Conservation (phyloP, 2,329 filamentous ascomycete genomes). For the Simplicillium aogashimaense region DNA sequence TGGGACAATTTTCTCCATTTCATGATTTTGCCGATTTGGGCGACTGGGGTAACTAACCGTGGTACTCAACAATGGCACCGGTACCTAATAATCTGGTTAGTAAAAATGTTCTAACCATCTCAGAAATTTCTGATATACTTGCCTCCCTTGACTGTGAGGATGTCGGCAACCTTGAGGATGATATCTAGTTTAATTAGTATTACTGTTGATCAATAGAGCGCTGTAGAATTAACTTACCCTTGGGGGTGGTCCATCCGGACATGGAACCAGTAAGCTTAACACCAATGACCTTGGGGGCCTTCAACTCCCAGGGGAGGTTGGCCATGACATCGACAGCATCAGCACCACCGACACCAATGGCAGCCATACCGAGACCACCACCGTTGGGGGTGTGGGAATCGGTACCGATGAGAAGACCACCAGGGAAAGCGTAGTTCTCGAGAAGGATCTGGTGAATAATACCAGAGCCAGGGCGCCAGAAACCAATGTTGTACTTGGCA, state of each 20-base stretch:
- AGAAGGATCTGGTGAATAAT: conserved; percentile 99
- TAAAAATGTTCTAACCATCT: too few relatives aligned
- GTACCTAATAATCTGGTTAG: too few relatives aligned
- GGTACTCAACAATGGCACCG: conserved; percentile 77
- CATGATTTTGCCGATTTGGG: too few relatives aligned
- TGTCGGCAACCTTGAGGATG: conserved; percentile 94
- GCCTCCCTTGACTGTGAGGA: conserved; percentile 96
- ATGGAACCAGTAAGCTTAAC: conserved; percentile 86
- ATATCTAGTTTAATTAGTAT: conserved; percentile 51
- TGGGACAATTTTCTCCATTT: too few relatives aligned
- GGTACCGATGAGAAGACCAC: conserved; percentile 94
- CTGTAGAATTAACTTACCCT: conserved; percentile 49
- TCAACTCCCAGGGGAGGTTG: conserved; percentile 93
- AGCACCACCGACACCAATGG: conserved; percentile 95
- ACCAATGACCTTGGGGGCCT: conserved; percentile 95
- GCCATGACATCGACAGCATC: conserved; percentile 99
- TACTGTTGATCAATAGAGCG: conserved; percentile 5
- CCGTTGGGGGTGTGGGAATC: conserved; percentile 97
- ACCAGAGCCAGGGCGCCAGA: conserved; percentile 97
- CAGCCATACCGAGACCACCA: conserved; percentile 89
- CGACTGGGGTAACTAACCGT: conserved; percentile 17
- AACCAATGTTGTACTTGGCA: conserved; percentile 99
- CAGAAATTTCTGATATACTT: too few relatives aligned
- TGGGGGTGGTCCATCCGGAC: conserved; percentile 85
- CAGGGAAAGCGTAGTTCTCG: conserved; percentile 99